phyloP scores from a whole-genome alignment of 768 basidiomycete genomes.

The Tephrocybe sp. region DNA sequence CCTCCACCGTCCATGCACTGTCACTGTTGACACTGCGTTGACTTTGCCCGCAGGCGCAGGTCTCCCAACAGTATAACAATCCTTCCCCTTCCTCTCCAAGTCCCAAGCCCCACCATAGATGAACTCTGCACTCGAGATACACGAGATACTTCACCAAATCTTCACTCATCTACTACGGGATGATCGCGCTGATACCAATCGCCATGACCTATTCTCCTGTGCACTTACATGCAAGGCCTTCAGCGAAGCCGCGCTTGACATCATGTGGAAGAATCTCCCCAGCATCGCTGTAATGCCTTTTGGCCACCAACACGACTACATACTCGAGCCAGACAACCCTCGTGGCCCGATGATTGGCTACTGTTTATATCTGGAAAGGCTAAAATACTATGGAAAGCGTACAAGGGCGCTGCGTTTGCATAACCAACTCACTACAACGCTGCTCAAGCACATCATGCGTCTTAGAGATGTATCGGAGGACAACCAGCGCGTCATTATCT shows the following conservation, averaged over 20 bases:
- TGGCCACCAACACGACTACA: background rate
- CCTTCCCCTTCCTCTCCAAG: too few species aligned
- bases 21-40: too few species aligned
- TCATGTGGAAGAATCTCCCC: constrained; percentile 3
- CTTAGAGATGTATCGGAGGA: background rate
- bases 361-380: constrained; percentile 2
- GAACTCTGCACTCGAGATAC: constrained; percentile 9
- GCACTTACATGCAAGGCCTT: constrained; percentile 8
- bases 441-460: constrained; percentile 1
- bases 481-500: background rate
- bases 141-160: constrained; percentile 1
- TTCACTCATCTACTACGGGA: background rate
- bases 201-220: constrained; percentile 6
- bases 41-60: too few species aligned
- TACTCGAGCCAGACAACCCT: background rate
- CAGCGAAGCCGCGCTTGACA: constrained; percentile 9
- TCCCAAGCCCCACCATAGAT: background rate
- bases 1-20: too few species aligned
- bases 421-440: constrained; percentile 3
- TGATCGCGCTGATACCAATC: background rate
- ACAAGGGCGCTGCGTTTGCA: constrained; percentile 5
- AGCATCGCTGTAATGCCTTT: constrained; percentile 8
- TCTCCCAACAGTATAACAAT: background rate
- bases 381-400: constrained; percentile 10
- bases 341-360: background rate